Base-by-base conservation (phyloP, 2,329 filamentous ascomycete species). In the Basipetospora chlamydospora region DNA sequence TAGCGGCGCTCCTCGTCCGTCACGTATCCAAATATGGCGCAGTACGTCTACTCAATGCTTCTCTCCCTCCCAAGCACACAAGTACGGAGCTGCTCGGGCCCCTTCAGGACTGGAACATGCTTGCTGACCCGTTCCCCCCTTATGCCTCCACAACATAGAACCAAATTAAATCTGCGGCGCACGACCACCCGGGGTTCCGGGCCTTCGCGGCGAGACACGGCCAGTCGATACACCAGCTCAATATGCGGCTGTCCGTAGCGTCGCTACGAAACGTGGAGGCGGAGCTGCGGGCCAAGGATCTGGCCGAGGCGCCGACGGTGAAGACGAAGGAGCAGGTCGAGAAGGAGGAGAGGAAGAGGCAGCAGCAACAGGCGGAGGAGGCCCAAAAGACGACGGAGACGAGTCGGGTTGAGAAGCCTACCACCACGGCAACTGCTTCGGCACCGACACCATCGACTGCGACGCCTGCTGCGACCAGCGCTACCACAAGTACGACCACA, bases 21-120 rank as follows among this genome's bases (percentile, higher is more conserved):
- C 74, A 79, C 50, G 57, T 79, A 37, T 79, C 74, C 39, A 79
- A 79, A 57, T 79, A 79, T 62, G 74, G 74, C 49, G 74, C 75
- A 38, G 74, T 79, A 67, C 46, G 72, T 57, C 32, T n/a, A n/a
- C 18, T 17, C 37, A 8, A 13, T 28, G 26, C 23, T 11, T 13
- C 25, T 16, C 28, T 6, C n/a, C n/a, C n/a, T n/a, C n/a, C n/a
- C n/a, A n/a, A n/a, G n/a, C n/a, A n/a, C n/a, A n/a, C n/a, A n/a
- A n/a, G n/a, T n/a, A n/a, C n/a, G n/a, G n/a, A n/a, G n/a, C n/a
- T n/a, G n/a, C n/a, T n/a, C n/a, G n/a, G n/a, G n/a, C n/a, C n/a
- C n/a, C n/a, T n/a, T n/a, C n/a, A n/a, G n/a, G n/a, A n/a, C n/a
- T n/a, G n/a, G n/a, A n/a, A n/a, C n/a, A n/a, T 28, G n/a, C 15